Base-by-base conservation (phyloP, 352 stramenopile genomes). In the Phytophthora pluvialis region DNA sequence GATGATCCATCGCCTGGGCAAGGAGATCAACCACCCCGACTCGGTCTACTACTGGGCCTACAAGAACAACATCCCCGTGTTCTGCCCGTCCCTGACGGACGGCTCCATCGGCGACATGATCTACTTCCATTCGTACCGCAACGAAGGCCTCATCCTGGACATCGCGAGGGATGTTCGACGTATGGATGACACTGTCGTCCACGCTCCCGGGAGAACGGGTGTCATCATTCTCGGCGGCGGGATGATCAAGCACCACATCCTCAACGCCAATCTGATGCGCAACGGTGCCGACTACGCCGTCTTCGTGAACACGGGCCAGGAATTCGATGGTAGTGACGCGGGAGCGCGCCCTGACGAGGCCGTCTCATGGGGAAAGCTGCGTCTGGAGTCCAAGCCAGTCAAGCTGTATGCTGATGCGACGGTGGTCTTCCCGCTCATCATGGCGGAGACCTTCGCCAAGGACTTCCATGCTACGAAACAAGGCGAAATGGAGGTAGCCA, bases 101-200 rank as follows among this genome's bases (percentile, higher is more conserved):
- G 98, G 98, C 45, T 99, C 91, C 40, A 96, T 99, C 56, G 98
- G 98, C 35, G 98, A 99, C 73, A 99, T 99, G 98, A 93, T 99
- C n/a, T 99, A 99, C 86, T 99, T 99, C 72, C 97, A 99, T 77
- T 99, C 95, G 57, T 99, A 99, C 87, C 98, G 98, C 71, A 91
- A 98, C 18, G 88, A 94, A 40, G 98, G 98, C 3, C 97, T 99
- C 47, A 72, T 99, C 6, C 66, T 99, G 9, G 98, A 99, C 70
- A 98, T 99, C 60, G 92, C 89, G 13, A 89, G 94, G 47, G 98
- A 99, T 73, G 99, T 99, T 68, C 95, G 97, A 32, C 75, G 73
- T 26, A 98, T 99, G 64, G 99, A 99, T 70, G 97, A 99, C 76
- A 85, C 97, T 33, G 96, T 97, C 1, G 96, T 99, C 50, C 89